phyloP scores from a whole-genome alignment of 106 monocot genomes.

The Amphibolis antarctica region DNA sequence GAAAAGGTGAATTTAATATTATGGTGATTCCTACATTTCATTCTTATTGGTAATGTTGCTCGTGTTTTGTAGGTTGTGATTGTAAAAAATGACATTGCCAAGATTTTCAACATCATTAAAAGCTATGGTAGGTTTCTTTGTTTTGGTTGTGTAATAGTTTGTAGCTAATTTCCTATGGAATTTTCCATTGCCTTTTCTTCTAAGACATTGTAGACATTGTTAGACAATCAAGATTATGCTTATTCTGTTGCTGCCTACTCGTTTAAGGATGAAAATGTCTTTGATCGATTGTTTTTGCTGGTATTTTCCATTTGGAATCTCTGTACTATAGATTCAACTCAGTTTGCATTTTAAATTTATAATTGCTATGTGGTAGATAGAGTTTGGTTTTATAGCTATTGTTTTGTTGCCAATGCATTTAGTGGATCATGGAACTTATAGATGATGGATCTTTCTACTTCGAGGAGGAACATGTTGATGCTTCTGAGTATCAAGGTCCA shows the following conservation, averaged over 20 bases:
- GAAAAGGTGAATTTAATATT: too few relatives aligned
- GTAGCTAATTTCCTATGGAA: background rate
- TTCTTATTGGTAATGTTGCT: background rate
- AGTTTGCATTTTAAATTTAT: too few relatives aligned
- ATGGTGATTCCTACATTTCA: background rate
- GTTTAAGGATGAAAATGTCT: too few relatives aligned
- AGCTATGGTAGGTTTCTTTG: slow-evolving; percentile 27
- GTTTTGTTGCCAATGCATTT: background rate
- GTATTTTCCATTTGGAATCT: too few relatives aligned
- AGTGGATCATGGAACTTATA: slow-evolving; percentile 16
- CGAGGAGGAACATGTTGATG: slow-evolving; percentile 71
- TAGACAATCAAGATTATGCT: too few relatives aligned
- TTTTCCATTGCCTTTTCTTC: background rate
- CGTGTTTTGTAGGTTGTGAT: slow-evolving; percentile 13
- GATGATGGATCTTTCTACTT: slow-evolving; percentile 89
- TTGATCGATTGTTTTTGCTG: too few relatives aligned
- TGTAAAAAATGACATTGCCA: slow-evolving; percentile 32
- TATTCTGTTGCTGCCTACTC: too few relatives aligned
- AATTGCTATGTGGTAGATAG: too few relatives aligned
- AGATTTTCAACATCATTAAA: slow-evolving; percentile 31
- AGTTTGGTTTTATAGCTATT: background rate
- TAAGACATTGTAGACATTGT: too few relatives aligned
- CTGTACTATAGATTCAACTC: too few relatives aligned
- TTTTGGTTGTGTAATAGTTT: background rate
- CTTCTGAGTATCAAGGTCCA: slow-evolving; percentile 61